Evolutionary conservation across 1,284 basidiomycete genomes (phyloP), one percentile per base, ranked within the genome.

Genomic region (Cutaneotrichosporon sp.): DNA sequence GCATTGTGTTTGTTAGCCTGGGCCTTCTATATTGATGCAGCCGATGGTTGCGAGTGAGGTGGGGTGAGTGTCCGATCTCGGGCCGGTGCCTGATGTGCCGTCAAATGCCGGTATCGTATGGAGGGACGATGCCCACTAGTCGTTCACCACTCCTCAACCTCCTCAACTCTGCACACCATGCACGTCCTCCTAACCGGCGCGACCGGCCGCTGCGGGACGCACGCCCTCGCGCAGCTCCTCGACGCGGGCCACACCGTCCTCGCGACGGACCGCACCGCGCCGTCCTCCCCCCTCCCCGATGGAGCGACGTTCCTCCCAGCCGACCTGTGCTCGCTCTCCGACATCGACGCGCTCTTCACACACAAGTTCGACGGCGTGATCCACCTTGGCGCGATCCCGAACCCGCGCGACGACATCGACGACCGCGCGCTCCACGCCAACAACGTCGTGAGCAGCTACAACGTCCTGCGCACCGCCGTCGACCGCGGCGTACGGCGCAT

Each of bases 141-240:
- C n/a, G n/a, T n/a, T 38, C 33, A 13, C 29, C 16, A 22, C 50
- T n/a, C n/a, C n/a, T n/a, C 31, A 33, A 31, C 11, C 31, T 34
- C 42, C 25, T 5, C 5, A 14, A 14, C 36, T 38, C 14, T 38
- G 36, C 36, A 38, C 36, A 58, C 25, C 54, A 77, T 78, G 73
- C 72, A 72, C 55, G 71, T 81, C 64, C 71, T 80, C 55, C 59
- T 81, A 22, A 77, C 79, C 1, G 79, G 79, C 22, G 72, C 74
- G 3, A 64, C 74, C 1, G 79, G 79, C 25, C 52, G 57, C 1
- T 60, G 75, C 27, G 77, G 77, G 34, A 62, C 57, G 1, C 53
- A 68, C 51, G 63, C 65, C 7, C 62, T 72, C 11, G 13, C 51
- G 6, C 63, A 69, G 38, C 68, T 77, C 6, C 60, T 78, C 9